Conservation (phyloP, 2,329 filamentous ascomycete genomes). For the Pseudocercospora vitis region DNA sequence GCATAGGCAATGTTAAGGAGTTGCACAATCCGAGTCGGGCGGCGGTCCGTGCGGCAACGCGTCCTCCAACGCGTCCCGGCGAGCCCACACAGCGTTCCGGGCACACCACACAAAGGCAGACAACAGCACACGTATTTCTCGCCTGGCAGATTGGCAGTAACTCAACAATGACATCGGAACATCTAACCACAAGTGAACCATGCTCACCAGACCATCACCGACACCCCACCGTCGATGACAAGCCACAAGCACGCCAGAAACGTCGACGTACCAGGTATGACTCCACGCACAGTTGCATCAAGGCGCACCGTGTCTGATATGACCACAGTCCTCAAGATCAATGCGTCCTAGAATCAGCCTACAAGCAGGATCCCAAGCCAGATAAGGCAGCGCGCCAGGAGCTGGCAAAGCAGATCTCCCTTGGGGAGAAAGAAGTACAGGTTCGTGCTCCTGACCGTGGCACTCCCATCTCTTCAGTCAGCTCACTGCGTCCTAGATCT, state of each 20-base stretch:
- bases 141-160: not conserved
- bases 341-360: conserved; percentile 81
- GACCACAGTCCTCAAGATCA: conserved; percentile 76
- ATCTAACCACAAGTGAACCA: not conserved
- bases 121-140: not conserved
- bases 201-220: too few relatives aligned
- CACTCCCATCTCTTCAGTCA: not conserved
- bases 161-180: not conserved
- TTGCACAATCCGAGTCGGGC: too few relatives aligned
- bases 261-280: conserved; percentile 61
- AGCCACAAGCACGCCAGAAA: conserved; percentile 60
- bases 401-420: conserved; percentile 79
- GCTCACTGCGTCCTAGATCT: conserved; percentile 64
- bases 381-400: conserved; percentile 83
- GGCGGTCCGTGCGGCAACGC: conserved; percentile 6
- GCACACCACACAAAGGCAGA: conserved; percentile 5
- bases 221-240: conserved; percentile 53
- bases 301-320: not conserved
- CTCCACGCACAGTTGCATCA: not conserved
- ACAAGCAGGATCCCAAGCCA: conserved; percentile 81
- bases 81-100: not conserved
- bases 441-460: conserved; percentile 54
- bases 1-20: too few relatives aligned
- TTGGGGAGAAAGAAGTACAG: conserved; percentile 96
- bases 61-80: conserved; percentile 11